Conservation (phyloP, 1,284 basidiomycete species). For the Mycosarcoma maydis region DNA sequence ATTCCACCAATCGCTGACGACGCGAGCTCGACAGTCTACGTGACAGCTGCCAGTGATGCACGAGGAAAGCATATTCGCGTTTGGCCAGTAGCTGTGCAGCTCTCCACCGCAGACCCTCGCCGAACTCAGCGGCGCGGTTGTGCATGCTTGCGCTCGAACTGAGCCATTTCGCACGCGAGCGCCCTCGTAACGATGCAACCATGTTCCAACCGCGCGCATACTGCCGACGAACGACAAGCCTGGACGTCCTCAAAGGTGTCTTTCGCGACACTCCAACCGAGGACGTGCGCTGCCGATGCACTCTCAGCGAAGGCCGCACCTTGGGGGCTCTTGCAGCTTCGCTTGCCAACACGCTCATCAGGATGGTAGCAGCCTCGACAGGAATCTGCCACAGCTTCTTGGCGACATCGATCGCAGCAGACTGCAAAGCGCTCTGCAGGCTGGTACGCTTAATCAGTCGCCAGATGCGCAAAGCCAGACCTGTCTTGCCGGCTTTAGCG, state of each 20-base stretch:
- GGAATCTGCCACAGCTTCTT: constrained; percentile 34
- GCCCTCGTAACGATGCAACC: constrained; percentile 17
- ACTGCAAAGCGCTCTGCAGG: constrained; percentile 29
- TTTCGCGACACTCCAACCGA: neutral
- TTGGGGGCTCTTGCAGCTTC: constrained; percentile 28
- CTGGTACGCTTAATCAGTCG: constrained; percentile 50
- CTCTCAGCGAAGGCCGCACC: neutral
- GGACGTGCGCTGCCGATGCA: neutral
- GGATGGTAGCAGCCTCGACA: constrained; percentile 40
- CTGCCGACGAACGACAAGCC: neutral
- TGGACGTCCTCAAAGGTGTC: neutral
- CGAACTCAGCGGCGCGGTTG: constrained; percentile 5
- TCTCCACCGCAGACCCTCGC: constrained; percentile 30
- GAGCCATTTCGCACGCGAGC: neutral
- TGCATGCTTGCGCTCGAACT: neutral
- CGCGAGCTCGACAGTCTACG: constrained; percentile 10
- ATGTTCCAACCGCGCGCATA: constrained; percentile 38
- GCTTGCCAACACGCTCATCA: constrained; percentile 46
- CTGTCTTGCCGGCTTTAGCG: constrained; percentile 41
- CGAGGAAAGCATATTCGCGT: constrained; percentile 28
- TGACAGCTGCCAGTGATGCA: constrained; percentile 28
- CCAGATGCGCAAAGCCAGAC: constrained; percentile 52
- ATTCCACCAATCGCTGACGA: constrained; percentile 9
- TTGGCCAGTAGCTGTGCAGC: constrained; percentile 26
- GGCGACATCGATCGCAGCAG: constrained; percentile 15